A percentile compares a stretch with the other conserved stretches of the same genome.
Evolutionary conservation across 495 filamentous ascomycete species (phyloP).

Genomic region (Elasticomyces elasticus): DNA sequence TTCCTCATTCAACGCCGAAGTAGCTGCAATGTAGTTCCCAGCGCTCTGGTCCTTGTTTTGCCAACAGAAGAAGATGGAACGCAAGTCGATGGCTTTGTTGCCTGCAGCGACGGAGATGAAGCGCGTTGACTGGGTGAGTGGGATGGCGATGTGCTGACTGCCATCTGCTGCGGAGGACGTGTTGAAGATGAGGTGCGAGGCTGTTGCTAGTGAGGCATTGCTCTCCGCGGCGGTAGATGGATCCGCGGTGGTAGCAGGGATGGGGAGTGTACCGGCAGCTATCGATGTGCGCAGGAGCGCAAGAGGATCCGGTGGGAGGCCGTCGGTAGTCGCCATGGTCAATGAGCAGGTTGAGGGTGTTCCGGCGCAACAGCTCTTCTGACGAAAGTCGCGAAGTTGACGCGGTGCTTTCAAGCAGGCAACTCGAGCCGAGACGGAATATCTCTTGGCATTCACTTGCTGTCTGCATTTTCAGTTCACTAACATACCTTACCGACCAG

Average conservation of each 20-base stretch:
- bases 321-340: slow-evolving; percentile 28
- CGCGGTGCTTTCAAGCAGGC: too few relatives aligned
- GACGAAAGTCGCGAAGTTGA: too few relatives aligned
- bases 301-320: slow-evolving; percentile 51
- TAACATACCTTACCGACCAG: too few relatives aligned
- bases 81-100: slow-evolving; percentile 64
- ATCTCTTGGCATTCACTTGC: too few relatives aligned
- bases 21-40: slow-evolving; percentile 77
- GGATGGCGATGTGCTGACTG: slow-evolving; percentile 52
- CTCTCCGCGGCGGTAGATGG: slow-evolving; percentile 38
- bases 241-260: slow-evolving; percentile 59
- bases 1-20: slow-evolving; percentile 70
- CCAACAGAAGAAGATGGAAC: slow-evolving; percentile 92
- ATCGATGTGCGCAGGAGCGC: slow-evolving; percentile 71
- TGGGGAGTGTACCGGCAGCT: slow-evolving; percentile 51
- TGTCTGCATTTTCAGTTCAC: too few relatives aligned
- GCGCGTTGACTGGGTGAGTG: slow-evolving; percentile 64
- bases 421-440: too few relatives aligned
- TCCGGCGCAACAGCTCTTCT: too few relatives aligned
- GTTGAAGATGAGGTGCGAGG: slow-evolving; percentile 73
- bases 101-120: slow-evolving; percentile 55
- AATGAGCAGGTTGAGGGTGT: too few relatives aligned
- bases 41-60: slow-evolving; percentile 79
- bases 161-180: slow-evolving; percentile 21
- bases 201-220: slow-evolving; percentile 54